These are phyloP conservation scores for Gracilaria domingensis DNA, from an alignment of 23 red algal species.

Conservation along the genomic window DNA sequence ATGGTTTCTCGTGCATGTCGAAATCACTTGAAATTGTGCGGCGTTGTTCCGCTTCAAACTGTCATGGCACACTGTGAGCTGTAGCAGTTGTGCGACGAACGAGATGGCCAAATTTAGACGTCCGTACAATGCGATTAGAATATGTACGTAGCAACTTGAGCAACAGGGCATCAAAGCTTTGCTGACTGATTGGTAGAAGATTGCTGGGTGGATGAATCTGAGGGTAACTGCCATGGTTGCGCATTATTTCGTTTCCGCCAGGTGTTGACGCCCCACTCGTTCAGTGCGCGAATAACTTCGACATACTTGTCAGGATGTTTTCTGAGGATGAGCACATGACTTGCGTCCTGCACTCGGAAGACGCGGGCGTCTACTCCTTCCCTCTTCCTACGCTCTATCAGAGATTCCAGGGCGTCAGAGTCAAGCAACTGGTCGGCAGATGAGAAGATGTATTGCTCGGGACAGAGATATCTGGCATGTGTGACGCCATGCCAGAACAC, in stretches of 20 bases:
- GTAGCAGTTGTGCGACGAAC: no score
- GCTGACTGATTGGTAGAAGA: no score
- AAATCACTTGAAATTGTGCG: no score
- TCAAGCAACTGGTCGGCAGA: constrained; percentile 30
- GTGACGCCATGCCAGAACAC: constrained; percentile 49
- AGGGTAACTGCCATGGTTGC: neutral
- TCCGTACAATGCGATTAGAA: no score
- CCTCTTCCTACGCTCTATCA: constrained; percentile 15
- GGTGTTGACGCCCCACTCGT: constrained; percentile 60
- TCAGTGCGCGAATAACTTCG: constrained; percentile 34
- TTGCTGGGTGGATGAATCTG: neutral
- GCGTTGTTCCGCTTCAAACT: no score
- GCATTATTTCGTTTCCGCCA: constrained; percentile 23
- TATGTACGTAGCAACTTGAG: no score
- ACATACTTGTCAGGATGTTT: constrained; percentile 47
- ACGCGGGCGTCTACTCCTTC: constrained; percentile 13
- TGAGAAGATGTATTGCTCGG: constrained; percentile 59
- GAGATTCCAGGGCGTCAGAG: constrained; percentile 31
- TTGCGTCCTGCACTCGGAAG: constrained; percentile 28
- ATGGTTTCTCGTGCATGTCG: no score
- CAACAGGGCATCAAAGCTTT: neutral
- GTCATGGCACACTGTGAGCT: no score
- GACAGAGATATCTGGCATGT: constrained; percentile 41
- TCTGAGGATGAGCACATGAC: constrained; percentile 44
- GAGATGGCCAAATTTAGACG: no score